Evolutionary conservation across 2,329 filamentous ascomycete species (phyloP).

Genomic region (Fusarium musae): DNA sequence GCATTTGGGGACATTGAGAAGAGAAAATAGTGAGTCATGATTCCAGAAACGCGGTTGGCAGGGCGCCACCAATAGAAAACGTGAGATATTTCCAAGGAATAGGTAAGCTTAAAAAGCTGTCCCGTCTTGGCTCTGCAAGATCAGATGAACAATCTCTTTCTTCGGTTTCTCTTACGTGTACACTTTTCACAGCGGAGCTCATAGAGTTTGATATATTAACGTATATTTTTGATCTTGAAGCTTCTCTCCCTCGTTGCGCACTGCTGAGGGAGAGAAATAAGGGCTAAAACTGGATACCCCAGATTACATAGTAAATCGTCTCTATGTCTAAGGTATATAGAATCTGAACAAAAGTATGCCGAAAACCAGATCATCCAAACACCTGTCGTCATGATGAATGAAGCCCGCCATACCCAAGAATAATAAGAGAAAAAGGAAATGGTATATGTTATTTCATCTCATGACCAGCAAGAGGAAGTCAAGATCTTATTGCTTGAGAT

Average conservation of each 20-base stretch:
- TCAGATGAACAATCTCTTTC: neutral
- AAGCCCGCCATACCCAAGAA: constrained; percentile 28
- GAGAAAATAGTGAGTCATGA: neutral
- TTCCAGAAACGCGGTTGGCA: neutral
- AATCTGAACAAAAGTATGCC: constrained; percentile 19
- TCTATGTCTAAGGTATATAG: constrained; percentile 35
- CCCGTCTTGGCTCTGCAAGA: neutral
- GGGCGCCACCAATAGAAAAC: neutral
- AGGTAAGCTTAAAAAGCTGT: constrained; percentile 3
- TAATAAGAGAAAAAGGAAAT: constrained; percentile 20
- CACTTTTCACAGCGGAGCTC: neutral
- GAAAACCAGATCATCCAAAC: constrained; percentile 25
- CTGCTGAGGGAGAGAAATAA: constrained; percentile 20
- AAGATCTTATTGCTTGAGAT: constrained; percentile 18
- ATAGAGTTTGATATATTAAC: neutral
- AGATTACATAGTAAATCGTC: constrained; percentile 32
- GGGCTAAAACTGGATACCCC: constrained; percentile 18
- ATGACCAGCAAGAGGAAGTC: neutral
- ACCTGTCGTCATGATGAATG: constrained; percentile 31
- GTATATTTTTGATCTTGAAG: constrained; percentile 7
- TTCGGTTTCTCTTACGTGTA: neutral
- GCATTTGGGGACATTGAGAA: neutral
- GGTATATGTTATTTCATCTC: constrained; percentile 9
- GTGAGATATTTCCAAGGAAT: neutral
- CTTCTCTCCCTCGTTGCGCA: constrained; percentile 27